Base-by-base conservation (phyloP, 176 grass and related monocot genomes). In the Phyllostachys edulis region DNA sequence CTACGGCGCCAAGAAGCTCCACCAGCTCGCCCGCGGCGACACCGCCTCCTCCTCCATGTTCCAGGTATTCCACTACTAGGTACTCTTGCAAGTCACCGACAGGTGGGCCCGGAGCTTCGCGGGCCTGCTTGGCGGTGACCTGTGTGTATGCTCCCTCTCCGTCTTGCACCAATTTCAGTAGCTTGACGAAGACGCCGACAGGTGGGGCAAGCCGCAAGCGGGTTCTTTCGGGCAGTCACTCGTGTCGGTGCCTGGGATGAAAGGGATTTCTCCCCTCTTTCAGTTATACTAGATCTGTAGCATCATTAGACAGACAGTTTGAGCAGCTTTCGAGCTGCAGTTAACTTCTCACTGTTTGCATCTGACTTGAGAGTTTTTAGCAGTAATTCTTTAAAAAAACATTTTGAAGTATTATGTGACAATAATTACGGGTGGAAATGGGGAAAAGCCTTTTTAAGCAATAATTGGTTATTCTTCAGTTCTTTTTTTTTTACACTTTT, bases 1-100 rank as follows among this genome's bases (percentile, higher is more conserved):
- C 85, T 99, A 88, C 69, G 96, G 94, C 82, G 86, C 84, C 29
- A 96, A 96, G 87, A 99, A 99, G 93, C 93, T 96, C 63, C 94
- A 99, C 83, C 91, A 96, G 77, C 88, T 99, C 29, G 79, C 93
- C 4, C 79, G 85, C 32, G 90, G 83, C 20, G 85, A 88, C 63
- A 94, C 96, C 52, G 82, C 87, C 23, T 88, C 90, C 27, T 92
- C 93, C 73, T 86, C 96, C 51, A 45, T 99, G 75, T 96, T 99
- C 88, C 93, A 96, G 88, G 93, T 9, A 1, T 0, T 0, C 24
- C 32, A 12, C 57, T 17, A 17, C 17, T 16, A 26, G 11, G 13
- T 18, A 20, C 36, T 62, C 14, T 50, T 49, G 1, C 9, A 64
- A 16, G 64, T 9, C 36, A 7, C 65, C 51, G 64, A 24, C 39